phyloP scores from a whole-genome alignment of 106 monocot genomes.

The Acorus gramineus region DNA sequence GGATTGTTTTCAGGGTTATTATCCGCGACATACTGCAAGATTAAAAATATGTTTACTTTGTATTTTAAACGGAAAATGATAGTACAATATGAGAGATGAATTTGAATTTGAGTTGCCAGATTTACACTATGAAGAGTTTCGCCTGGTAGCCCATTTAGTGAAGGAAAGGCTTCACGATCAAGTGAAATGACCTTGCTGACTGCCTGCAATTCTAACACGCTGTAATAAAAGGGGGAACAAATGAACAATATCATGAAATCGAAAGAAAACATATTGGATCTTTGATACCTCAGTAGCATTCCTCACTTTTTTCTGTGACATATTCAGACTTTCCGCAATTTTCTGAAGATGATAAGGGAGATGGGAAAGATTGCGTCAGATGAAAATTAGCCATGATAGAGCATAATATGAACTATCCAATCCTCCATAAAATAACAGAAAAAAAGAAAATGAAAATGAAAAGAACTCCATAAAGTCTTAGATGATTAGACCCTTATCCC shows the following conservation, averaged over 20 bases:
- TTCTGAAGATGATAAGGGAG: constrained; percentile 37
- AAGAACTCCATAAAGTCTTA: neutral
- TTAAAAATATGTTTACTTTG: neutral
- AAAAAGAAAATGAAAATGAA: neutral
- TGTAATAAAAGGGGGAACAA: constrained; percentile 6
- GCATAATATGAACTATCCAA: neutral
- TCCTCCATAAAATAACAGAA: neutral
- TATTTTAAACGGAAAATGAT: neutral
- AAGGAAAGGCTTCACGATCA: constrained; percentile 81
- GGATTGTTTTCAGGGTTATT: constrained; percentile 77
- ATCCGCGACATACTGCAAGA: constrained; percentile 72
- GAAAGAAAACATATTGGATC: neutral
- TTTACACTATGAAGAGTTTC: constrained; percentile 91
- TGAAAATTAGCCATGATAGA: neutral
- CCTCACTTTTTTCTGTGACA: constrained; percentile 75
- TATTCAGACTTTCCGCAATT: constrained; percentile 69
- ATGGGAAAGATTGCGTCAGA: no score
- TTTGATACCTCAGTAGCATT: constrained; percentile 84
- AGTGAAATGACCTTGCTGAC: constrained; percentile 72
- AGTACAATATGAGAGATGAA: neutral
- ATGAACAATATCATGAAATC: neutral
- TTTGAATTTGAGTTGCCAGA: neutral
- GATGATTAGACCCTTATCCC: no score
- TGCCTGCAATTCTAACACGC: constrained; percentile 38
- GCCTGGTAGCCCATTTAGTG: constrained; percentile 63